Evolutionary conservation across 345 rosid genomes (phyloP), one percentile per base, ranked within the genome.

Genomic region (Combretum micranthum): DNA sequence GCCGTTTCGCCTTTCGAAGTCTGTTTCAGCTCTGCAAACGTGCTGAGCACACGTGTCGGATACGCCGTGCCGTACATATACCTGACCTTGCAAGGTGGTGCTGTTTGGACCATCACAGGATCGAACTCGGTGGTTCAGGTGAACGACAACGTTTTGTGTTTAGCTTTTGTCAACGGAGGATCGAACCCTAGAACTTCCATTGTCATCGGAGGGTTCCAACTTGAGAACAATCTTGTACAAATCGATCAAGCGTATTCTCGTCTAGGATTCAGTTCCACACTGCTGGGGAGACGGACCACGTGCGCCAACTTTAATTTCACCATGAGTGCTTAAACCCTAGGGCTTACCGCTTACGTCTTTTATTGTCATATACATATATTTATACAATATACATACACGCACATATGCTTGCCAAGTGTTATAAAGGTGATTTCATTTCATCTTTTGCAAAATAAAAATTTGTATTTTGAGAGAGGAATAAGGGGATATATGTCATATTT

Each of bases 281-380:
- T 88, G 13, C 43, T 75, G 56, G 76, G 80, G 3, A 72, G 78
- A 57, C 75, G 18, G 14, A 85, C 86, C 4, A 81, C 65, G 2
- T 83, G 94, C 62, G 70, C 85, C 71, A 78, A 83, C 69, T 83
- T 88, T 72, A 83, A 83, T 77, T 80, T 80, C 77, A 79, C 88
- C 43, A 66, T 78, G 60, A 73, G 42, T 15, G 64, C 73, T 12
- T 52, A 47, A 57, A 50, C 61, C 61, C 61, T 57, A 57, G 61
- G 11, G 12, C 20, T 17, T 50, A 43, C 45, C 25, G 17, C 50
- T 44, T 53, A n/a, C 9, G 39, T 32, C 1, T 32, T 25, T 25
- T 25, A 25, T 32, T 32, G 9, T 32, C 39, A 32, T 32, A 32
- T 32, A 32, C 9, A 7, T 11, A 32, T 25, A 25, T 5, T n/a